These are phyloP conservation scores for Clonostachys chloroleuca DNA, from an alignment of 2,329 filamentous ascomycete genomes.

Conservation along the genomic window DNA sequence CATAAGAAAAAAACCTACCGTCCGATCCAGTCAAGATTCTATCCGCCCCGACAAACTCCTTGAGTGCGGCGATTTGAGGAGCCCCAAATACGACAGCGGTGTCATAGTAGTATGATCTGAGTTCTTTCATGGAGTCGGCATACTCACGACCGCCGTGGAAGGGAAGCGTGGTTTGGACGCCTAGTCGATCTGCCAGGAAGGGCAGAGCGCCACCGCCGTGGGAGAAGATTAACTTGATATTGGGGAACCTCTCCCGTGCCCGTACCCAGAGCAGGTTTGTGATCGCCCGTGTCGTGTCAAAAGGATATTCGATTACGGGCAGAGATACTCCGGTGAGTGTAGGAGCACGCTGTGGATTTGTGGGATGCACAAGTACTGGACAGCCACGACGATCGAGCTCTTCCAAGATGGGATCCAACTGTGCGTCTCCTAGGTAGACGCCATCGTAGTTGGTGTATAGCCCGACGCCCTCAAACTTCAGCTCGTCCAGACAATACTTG, in stretches of 20 bases:
- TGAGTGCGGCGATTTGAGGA: too few species aligned
- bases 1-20: too few species aligned
- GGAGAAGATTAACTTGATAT: slow-evolving; percentile 15
- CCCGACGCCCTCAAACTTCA: slow-evolving; percentile 41
- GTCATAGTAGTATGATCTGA: too few species aligned
- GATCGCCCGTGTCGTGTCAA: slow-evolving; percentile 9
- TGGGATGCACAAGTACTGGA: slow-evolving; percentile 50
- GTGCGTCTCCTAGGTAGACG: slow-evolving; percentile 41
- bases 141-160: too few species aligned
- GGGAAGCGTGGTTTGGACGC: too few species aligned
- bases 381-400: slow-evolving; percentile 38
- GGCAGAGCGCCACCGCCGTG: slow-evolving; percentile 15
- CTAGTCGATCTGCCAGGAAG: slow-evolving; percentile 13
- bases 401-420: slow-evolving; percentile 39
- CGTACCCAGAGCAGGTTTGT: slow-evolving; percentile 5
- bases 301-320: slow-evolving; percentile 14
- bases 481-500: slow-evolving; percentile 26
- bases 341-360: slow-evolving; percentile 22
- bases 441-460: slow-evolving; percentile 49
- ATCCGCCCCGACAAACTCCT: too few species aligned
- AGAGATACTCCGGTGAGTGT: slow-evolving; percentile 6
- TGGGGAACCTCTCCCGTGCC: slow-evolving; percentile 11
- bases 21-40: too few species aligned
- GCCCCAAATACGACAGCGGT: too few species aligned
- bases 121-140: too few species aligned